phyloP scores from a whole-genome alignment of 441 rosid genomes.

The Syzygium malaccense region DNA sequence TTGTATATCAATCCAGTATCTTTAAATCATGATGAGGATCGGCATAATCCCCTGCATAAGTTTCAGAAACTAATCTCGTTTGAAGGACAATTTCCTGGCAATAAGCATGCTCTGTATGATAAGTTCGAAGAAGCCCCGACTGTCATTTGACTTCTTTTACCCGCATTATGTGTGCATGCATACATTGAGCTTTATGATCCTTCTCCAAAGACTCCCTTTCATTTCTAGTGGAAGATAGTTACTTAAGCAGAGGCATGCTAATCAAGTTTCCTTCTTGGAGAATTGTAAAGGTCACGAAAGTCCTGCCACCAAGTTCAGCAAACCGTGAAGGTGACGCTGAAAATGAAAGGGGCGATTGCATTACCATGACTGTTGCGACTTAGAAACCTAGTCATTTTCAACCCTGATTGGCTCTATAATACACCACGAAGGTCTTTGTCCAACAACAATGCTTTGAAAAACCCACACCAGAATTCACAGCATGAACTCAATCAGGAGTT shows the following conservation, averaged over 20 bases:
- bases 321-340: neutral
- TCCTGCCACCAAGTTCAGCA: neutral
- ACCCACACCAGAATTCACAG: neutral
- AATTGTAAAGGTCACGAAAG: neutral
- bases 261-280: neutral
- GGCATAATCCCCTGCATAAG: neutral
- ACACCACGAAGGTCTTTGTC: neutral
- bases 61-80: neutral
- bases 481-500: neutral
- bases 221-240: neutral
- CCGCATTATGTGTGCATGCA: neutral
- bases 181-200: neutral
- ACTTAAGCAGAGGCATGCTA: neutral
- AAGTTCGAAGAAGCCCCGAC: neutral
- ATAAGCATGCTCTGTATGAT: neutral
- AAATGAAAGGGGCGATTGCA: neutral
- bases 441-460: neutral
- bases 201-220: neutral
- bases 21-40: neutral
- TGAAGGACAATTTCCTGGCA: neutral
- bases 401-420: neutral
- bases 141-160: neutral
- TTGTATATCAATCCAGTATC: neutral
- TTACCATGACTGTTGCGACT: neutral
- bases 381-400: neutral